phyloP scores from a whole-genome alignment of 1,284 basidiomycete species.

The Ustilago bromivora region DNA sequence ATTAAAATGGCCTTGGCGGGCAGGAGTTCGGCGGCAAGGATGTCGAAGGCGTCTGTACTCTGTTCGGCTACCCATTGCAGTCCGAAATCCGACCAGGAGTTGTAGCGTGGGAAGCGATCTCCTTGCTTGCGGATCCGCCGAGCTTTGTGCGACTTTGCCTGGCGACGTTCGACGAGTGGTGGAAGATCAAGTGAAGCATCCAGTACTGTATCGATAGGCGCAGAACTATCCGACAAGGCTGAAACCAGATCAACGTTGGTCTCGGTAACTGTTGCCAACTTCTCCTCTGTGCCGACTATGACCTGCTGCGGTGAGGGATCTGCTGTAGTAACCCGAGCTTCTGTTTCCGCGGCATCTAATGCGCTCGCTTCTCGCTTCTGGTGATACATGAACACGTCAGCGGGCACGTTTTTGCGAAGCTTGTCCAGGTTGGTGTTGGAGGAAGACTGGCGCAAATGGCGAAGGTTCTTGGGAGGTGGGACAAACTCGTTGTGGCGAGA shows the following conservation, averaged over 20 bases:
- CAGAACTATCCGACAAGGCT: not conserved
- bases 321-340: not conserved
- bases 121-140: constrained; percentile 35
- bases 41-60: constrained; percentile 26
- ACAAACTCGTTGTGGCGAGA: constrained; percentile 26
- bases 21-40: constrained; percentile 24
- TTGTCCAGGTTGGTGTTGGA: constrained; percentile 26
- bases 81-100: constrained; percentile 36
- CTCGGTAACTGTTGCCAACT: constrained; percentile 14
- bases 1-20: constrained; percentile 24
- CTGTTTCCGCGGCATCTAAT: not conserved
- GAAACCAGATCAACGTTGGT: too few species aligned
- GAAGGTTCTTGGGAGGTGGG: constrained; percentile 34
- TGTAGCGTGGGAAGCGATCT: constrained; percentile 40
- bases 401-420: constrained; percentile 16
- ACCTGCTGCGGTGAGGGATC: not conserved
- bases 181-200: not conserved
- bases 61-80: constrained; percentile 39
- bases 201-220: not conserved
- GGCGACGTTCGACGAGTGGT: constrained; percentile 14
- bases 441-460: constrained; percentile 38
- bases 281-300: constrained; percentile 10
- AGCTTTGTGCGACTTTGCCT: constrained; percentile 42
- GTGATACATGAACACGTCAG: constrained; percentile 19
- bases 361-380: not conserved